Evolutionary conservation across 2,329 filamentous ascomycete genomes (phyloP).

Genomic region (Aspergillus hortae): DNA sequence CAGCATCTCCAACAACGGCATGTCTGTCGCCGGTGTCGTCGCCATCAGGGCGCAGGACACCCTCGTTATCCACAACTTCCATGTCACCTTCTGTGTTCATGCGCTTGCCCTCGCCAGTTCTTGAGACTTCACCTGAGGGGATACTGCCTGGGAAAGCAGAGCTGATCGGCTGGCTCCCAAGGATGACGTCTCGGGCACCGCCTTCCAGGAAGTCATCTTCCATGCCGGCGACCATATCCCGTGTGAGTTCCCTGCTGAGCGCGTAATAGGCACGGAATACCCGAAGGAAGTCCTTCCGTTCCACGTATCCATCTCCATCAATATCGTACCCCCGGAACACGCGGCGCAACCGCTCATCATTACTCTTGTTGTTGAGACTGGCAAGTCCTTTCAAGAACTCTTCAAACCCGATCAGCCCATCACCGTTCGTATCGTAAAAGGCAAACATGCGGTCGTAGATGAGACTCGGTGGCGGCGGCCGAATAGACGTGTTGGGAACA

Average conservation of each 20-base stretch:
- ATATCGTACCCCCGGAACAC: slow-evolving; percentile 91
- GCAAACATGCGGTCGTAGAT: slow-evolving; percentile 96
- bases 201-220: slow-evolving; percentile 74
- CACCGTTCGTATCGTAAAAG: slow-evolving; percentile 89
- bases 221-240: slow-evolving; percentile 73
- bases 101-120: slow-evolving; percentile 65
- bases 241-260: slow-evolving; percentile 83
- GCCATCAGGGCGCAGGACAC: slow-evolving; percentile 58
- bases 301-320: slow-evolving; percentile 80
- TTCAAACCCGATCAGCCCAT: slow-evolving; percentile 85
- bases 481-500: slow-evolving; percentile 75
- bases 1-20: slow-evolving; percentile 54
- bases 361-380: slow-evolving; percentile 55
- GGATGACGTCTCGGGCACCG: slow-evolving; percentile 71
- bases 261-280: slow-evolving; percentile 92
- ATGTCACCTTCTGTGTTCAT: slow-evolving; percentile 61
- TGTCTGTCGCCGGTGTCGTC: slow-evolving; percentile 60
- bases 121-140: slow-evolving; percentile 59
- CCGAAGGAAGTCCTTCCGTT: slow-evolving; percentile 80
- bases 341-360: slow-evolving; percentile 64
- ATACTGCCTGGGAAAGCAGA: slow-evolving; percentile 71
- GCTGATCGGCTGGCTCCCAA: slow-evolving; percentile 71
- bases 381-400: slow-evolving; percentile 86
- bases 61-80: slow-evolving; percentile 58
- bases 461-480: slow-evolving; percentile 76